These are phyloP conservation scores for Hordeum vulgare DNA, from an alignment of 176 grass and related monocot genomes.

Conservation along the genomic window DNA sequence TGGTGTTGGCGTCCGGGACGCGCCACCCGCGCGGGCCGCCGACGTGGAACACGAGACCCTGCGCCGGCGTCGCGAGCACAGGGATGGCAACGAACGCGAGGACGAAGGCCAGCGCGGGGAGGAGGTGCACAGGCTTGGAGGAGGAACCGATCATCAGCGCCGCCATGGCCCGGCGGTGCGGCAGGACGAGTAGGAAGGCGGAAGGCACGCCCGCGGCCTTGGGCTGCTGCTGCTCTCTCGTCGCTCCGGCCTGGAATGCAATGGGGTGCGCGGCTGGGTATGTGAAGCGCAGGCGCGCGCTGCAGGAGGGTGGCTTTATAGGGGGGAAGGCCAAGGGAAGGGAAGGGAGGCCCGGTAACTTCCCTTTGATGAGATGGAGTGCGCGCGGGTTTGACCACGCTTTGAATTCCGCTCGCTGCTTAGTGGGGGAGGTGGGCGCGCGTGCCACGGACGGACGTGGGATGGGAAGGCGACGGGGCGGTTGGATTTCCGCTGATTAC, in stretches of 20 bases:
- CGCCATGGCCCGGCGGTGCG: constrained; percentile 14
- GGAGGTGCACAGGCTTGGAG: background rate
- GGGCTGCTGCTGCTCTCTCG: no score
- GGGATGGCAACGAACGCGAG: background rate
- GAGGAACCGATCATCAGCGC: background rate
- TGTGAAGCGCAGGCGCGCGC: background rate
- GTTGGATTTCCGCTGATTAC: background rate
- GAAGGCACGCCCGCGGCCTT: background rate
- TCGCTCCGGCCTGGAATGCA: background rate
- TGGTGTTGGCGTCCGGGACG: constrained; percentile 37
- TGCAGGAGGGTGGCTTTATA: background rate
- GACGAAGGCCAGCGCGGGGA: background rate
- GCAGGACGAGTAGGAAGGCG: background rate
- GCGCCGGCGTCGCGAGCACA: background rate
- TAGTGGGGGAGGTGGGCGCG: constrained; percentile 6
- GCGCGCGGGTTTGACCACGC: background rate
- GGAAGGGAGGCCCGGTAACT: background rate
- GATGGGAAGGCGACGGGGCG: background rate
- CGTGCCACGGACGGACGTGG: background rate
- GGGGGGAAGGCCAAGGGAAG: background rate
- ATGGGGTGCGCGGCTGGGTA: background rate
- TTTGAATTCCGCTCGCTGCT: background rate
- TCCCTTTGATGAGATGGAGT: background rate
- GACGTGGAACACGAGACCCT: constrained; percentile 46
- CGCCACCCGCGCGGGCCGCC: constrained; percentile 60